These are phyloP conservation scores for Dictyostelium intermedium DNA, from an alignment of 78 protist species.

Conservation along the genomic window DNA sequence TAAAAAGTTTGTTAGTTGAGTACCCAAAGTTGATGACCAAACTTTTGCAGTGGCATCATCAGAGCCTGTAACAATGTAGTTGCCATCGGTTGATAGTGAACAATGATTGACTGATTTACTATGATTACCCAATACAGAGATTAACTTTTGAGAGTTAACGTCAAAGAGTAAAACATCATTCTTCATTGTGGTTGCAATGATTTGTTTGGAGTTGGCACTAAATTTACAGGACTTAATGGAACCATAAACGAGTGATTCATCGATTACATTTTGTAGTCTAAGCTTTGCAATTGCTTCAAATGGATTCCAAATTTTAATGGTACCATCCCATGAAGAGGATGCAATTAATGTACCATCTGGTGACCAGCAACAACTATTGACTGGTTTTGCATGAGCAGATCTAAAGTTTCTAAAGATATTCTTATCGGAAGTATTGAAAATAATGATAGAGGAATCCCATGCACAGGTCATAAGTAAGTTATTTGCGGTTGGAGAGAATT, in stretches of 20 bases:
- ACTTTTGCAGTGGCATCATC: constrained; percentile 55
- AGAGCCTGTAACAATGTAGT: constrained; percentile 41
- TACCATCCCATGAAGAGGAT: constrained; percentile 80
- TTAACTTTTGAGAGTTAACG: neutral
- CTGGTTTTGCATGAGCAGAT: constrained; percentile 58
- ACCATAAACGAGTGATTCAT: neutral
- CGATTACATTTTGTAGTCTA: constrained; percentile 7
- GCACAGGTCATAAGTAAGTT: constrained; percentile 7
- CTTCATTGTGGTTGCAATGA: constrained; percentile 75
- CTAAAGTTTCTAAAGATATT: constrained; percentile 16
- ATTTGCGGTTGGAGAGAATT: constrained; percentile 46
- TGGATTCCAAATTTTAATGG: constrained; percentile 74
- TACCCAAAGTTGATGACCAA: constrained; percentile 54
- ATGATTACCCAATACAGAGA: constrained; percentile 51
- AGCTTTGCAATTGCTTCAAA: neutral
- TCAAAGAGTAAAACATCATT: constrained; percentile 34
- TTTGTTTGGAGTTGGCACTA: constrained; percentile 37
- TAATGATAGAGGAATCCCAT: constrained; percentile 57
- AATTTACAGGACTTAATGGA: constrained; percentile 62
- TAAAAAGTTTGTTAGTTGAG: neutral
- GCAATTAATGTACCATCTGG: constrained; percentile 61
- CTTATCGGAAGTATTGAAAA: constrained; percentile 5
- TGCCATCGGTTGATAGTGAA: constrained; percentile 69
- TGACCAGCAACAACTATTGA: constrained; percentile 42
- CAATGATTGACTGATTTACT: constrained; percentile 43